Evolutionary conservation across 2,329 filamentous ascomycete genomes (phyloP), one percentile per base, ranked within the genome.

Genomic region (Monascus ruber): DNA sequence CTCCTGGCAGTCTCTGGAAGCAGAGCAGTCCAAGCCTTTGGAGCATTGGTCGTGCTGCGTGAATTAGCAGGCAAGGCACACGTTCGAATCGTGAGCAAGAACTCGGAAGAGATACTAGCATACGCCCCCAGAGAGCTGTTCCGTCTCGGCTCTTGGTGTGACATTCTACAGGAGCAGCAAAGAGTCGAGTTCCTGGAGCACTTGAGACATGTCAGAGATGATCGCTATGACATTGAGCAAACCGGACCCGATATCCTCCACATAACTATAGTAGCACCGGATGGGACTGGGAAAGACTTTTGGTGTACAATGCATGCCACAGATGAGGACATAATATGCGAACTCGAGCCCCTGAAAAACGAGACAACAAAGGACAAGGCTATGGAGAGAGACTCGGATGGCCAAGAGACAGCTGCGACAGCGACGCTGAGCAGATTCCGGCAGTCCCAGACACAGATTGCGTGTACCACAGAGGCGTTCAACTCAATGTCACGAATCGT

Each of bases 401-500:
- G 28, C 10, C 6, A 29, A 6, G 28, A 29, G 3, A 10, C 10
- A 2, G 6, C 10, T 3, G 28, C 28, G 10, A 29, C 6, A 10
- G 10, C 6, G 11, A 24, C 31, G 4, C 37, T 42, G 9, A 26
- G 32, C 32, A 32, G 11, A 5, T 10, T 34, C 5, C 31, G 24
- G 4, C 29, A 26, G 5, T 29, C 5, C n/a, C 28, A 31, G 31
- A 37, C 27, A 2, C 9, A 31, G 7, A 17, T 41, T 10, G 38
- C 48, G 1, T 36, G 39, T 5, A 35, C 83, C 0, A 88, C 91
- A 83, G 84, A 89, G 49, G 81, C 91, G 1, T 88, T 91, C 59
- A 87, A 91, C 58, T 84, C 88, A 47, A 83, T 93, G 77, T 85
- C 84, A 1, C 85, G 93, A 55, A 81, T 93, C 1, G 83, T 93